Evolutionary conservation across 2,329 filamentous ascomycete species (phyloP).

Genomic region (Corynespora cassiicola): DNA sequence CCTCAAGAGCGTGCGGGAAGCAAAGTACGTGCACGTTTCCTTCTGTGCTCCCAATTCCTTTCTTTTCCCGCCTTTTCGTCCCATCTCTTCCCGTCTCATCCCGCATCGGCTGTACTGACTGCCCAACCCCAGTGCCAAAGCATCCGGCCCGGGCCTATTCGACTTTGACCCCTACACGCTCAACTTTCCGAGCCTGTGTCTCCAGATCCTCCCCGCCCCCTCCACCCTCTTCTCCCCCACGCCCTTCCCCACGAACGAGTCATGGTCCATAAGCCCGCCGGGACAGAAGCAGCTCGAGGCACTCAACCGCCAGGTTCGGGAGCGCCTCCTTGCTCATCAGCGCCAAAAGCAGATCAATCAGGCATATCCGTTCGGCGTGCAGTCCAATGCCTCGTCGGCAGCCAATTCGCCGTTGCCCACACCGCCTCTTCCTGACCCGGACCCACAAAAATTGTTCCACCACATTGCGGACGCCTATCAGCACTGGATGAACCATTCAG

Average conservation of each 20-base stretch:
- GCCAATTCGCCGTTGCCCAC: constrained; percentile 44
- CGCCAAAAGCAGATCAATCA: constrained; percentile 43
- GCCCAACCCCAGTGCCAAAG: constrained; percentile 47
- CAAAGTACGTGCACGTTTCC: constrained; percentile 64
- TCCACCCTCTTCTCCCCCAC: constrained; percentile 82
- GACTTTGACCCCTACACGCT: constrained; percentile 86
- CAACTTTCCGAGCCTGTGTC: constrained; percentile 83
- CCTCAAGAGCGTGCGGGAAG: constrained; percentile 79
- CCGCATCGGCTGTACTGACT: constrained; percentile 9
- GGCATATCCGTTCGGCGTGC: constrained; percentile 33
- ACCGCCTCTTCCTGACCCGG: constrained; percentile 55
- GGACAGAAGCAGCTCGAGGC: constrained; percentile 76
- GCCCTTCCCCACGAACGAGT: constrained; percentile 77
- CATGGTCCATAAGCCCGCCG: constrained; percentile 82
- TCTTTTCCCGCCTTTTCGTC: too few species aligned
- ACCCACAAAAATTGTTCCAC: constrained; percentile 73
- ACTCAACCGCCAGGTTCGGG: constrained; percentile 69
- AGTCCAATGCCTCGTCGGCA: constrained; percentile 32
- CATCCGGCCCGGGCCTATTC: constrained; percentile 58
- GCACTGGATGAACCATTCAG: constrained; percentile 74
- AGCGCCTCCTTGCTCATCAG: constrained; percentile 62
- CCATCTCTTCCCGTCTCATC: too few species aligned
- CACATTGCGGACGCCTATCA: constrained; percentile 80
- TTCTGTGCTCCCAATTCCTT: neutral
- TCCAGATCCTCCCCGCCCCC: constrained; percentile 81